These are phyloP conservation scores for Rhododendron mucronatum DNA, from an alignment of 148 eudicot genomes.

Conservation along the genomic window DNA sequence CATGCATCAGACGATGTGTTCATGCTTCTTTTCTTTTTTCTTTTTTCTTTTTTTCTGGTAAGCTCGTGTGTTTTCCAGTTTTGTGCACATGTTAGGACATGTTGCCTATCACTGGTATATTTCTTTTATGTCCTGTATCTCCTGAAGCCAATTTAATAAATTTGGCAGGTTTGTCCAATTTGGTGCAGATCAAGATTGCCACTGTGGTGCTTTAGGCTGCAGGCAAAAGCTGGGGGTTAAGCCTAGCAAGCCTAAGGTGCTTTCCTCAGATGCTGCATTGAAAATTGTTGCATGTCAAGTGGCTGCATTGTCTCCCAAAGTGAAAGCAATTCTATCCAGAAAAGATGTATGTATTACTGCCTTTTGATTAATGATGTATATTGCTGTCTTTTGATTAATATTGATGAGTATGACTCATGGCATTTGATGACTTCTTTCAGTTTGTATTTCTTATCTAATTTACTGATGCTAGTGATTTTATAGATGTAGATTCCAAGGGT, in stretches of 20 bases:
- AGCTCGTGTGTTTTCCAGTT: neutral
- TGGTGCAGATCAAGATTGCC: conserved; percentile 99
- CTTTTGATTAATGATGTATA: conserved; percentile 20
- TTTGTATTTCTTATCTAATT: neutral
- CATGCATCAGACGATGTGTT: neutral
- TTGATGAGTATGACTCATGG: neutral
- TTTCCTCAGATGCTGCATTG: conserved; percentile 80
- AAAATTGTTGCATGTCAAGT: conserved; percentile 81
- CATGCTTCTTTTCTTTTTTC: neutral
- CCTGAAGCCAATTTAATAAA: conserved; percentile 34
- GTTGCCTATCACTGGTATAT: neutral
- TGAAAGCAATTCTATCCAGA: conserved; percentile 40
- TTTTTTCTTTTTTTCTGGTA: neutral
- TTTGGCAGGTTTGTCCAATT: conserved; percentile 99
- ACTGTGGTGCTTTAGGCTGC: conserved; percentile 88
- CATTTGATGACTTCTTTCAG: neutral
- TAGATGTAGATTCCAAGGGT: neutral
- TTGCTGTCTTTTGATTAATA: neutral
- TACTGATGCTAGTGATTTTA: neutral
- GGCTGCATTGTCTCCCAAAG: conserved; percentile 48
- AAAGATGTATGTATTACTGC: conserved; percentile 24
- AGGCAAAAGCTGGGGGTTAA: conserved; percentile 92
- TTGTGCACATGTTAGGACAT: neutral
- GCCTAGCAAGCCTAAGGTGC: conserved; percentile 66
- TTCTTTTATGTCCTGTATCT: neutral